phyloP scores from a whole-genome alignment of 176 grass and related monocot species.

The Zoysia pacifica region DNA sequence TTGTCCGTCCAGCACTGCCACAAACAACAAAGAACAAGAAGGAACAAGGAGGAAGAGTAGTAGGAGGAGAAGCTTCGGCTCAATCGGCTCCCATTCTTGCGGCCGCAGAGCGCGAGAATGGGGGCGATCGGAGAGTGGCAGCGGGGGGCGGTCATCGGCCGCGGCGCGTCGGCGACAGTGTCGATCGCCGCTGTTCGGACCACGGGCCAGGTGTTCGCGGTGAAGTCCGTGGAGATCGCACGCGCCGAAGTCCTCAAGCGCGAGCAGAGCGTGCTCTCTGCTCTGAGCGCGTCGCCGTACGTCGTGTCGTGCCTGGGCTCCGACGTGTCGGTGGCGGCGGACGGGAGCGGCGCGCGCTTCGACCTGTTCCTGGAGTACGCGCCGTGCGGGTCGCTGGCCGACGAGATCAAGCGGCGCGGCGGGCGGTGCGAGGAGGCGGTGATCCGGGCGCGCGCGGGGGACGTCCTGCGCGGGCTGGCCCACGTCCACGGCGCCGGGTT shows the following conservation, averaged over 20 bases:
- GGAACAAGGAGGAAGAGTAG: background rate
- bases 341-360: background rate
- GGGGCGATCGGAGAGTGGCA: slow-evolving; percentile 28
- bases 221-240: slow-evolving; percentile 40
- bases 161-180: slow-evolving; percentile 50
- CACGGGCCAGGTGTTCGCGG: slow-evolving; percentile 48
- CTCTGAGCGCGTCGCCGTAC: slow-evolving; percentile 34
- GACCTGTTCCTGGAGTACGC: slow-evolving; percentile 56
- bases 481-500: slow-evolving; percentile 38
- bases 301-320: slow-evolving; percentile 43
- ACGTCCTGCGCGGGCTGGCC: slow-evolving; percentile 44
- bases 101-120: slow-evolving; percentile 9
- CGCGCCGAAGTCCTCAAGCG: slow-evolving; percentile 21
- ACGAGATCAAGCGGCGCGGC: slow-evolving; percentile 37
- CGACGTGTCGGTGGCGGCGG: slow-evolving; percentile 2
- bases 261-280: slow-evolving; percentile 45
- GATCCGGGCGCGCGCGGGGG: slow-evolving; percentile 24
- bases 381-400: slow-evolving; percentile 45
- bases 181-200: slow-evolving; percentile 28
- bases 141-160: slow-evolving; percentile 40
- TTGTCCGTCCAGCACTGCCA: background rate
- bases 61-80: background rate
- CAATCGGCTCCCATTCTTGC: slow-evolving; percentile 28
- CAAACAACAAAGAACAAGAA: slow-evolving; percentile 18
- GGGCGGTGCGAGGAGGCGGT: slow-evolving; percentile 33